Conservation (phyloP, 495 filamentous ascomycete species). For the Pseudevernia furfuracea region DNA sequence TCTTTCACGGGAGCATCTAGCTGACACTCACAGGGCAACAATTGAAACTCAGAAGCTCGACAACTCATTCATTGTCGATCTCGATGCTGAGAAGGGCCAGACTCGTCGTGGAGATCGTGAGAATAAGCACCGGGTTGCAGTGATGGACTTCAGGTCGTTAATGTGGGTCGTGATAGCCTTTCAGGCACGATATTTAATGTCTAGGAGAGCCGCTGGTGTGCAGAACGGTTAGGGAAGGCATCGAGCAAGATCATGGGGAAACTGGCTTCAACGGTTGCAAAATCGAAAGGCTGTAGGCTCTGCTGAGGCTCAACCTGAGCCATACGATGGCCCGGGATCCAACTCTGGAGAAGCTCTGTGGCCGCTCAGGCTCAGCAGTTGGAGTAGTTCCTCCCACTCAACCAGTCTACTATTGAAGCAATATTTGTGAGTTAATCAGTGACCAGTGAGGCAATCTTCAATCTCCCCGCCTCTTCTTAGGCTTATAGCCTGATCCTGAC, state of each 20-base stretch:
- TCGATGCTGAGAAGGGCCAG: conserved; percentile 52
- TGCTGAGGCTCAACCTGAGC: conserved; percentile 30
- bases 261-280: too few species aligned
- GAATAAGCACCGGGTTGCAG: too few species aligned
- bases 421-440: neutral
- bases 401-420: too few species aligned
- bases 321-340: conserved; percentile 16
- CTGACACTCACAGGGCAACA: conserved; percentile 26
- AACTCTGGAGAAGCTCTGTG: conserved; percentile 23
- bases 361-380: conserved; percentile 31
- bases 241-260: too few species aligned
- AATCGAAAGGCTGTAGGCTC: neutral
- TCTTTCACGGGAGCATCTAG: conserved; percentile 24
- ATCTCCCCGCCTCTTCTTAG: too few species aligned
- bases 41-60: conserved; percentile 27
- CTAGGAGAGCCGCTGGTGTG: too few species aligned
- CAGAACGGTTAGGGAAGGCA: too few species aligned
- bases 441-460: neutral
- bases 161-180: too few species aligned
- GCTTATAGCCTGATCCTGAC: too few species aligned
- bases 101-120: conserved; percentile 25
- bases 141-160: too few species aligned
- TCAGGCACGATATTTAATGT: too few species aligned
- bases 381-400: conserved; percentile 37
- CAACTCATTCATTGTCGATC: conserved; percentile 49